Conservation (phyloP, 2,329 filamentous ascomycete genomes). For the Colletotrichum tabaci region DNA sequence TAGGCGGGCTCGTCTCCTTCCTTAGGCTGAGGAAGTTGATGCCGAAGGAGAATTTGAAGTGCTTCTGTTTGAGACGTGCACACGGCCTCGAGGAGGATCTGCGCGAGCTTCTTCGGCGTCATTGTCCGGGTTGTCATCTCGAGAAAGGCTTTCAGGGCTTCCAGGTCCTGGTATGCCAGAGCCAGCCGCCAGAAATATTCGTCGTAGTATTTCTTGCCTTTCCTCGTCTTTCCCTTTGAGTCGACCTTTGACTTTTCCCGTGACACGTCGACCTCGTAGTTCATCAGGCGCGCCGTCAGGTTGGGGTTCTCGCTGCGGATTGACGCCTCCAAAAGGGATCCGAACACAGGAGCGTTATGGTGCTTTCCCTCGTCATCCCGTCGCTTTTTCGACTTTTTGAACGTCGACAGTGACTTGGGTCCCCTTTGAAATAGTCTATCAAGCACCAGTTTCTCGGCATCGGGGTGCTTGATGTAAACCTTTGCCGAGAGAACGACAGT, state of each 20-base stretch:
- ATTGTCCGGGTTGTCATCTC: neutral
- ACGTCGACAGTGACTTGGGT: slow-evolving; percentile 11
- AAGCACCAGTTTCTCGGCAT: neutral
- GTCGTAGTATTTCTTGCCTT: slow-evolving; percentile 5
- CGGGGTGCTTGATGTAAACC: neutral
- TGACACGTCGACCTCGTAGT: slow-evolving; percentile 19
- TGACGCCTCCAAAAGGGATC: slow-evolving; percentile 27
- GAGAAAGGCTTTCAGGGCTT: slow-evolving; percentile 7
- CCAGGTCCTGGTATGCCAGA: slow-evolving; percentile 4
- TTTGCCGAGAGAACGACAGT: neutral
- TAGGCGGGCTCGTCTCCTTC: no score
- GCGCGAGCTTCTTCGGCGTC: neutral
- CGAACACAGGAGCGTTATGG: neutral
- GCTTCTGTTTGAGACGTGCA: neutral
- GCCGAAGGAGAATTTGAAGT: neutral
- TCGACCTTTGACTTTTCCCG: neutral
- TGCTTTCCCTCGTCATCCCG: neutral
- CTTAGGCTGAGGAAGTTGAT: neutral
- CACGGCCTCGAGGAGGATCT: slow-evolving; percentile 6
- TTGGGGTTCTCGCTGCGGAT: neutral
- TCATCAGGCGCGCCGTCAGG: slow-evolving; percentile 8
- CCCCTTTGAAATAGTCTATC: neutral
- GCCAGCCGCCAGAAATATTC: slow-evolving; percentile 12
- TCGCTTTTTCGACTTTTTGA: neutral
- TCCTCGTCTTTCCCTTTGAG: neutral